phyloP scores from a whole-genome alignment of 495 filamentous ascomycete species.

The Aspergillus steynii region DNA sequence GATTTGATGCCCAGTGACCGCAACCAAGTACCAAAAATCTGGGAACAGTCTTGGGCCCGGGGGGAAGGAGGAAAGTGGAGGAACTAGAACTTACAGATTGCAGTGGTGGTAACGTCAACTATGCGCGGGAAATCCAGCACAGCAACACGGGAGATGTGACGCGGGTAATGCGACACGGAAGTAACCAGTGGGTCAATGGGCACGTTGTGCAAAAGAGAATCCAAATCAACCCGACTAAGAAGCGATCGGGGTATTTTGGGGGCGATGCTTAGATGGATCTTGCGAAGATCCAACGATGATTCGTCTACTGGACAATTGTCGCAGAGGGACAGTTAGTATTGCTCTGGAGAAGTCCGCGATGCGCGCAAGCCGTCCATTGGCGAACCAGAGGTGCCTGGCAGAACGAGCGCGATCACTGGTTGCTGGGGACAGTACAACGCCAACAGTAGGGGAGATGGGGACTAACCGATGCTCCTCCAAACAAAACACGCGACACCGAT shows the following conservation, averaged over 20 bases:
- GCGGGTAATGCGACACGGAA: constrained; percentile 32
- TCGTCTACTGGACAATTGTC: constrained; percentile 20
- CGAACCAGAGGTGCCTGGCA: constrained; percentile 45
- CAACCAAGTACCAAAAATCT: constrained; percentile 15
- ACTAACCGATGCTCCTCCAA: constrained; percentile 13
- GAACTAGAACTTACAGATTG: constrained; percentile 22
- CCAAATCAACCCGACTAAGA: constrained; percentile 12
- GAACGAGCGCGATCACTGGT: constrained; percentile 27
- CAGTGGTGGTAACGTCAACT: constrained; percentile 31
- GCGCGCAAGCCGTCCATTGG: constrained; percentile 41
- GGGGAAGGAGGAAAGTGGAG: constrained; percentile 6
- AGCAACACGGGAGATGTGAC: constrained; percentile 30
- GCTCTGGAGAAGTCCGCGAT: constrained; percentile 33
- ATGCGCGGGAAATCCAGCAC: constrained; percentile 20
- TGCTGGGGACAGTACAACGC: constrained; percentile 19
- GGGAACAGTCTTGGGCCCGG: constrained; percentile 20
- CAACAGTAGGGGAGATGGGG: constrained; percentile 14
- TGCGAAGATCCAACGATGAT: constrained; percentile 16
- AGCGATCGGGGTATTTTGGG: constrained; percentile 27
- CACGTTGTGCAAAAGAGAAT: constrained; percentile 35
- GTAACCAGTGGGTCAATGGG: constrained; percentile 40
- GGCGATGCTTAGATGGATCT: constrained; percentile 24
- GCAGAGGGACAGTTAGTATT: constrained; percentile 15
- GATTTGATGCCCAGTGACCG: constrained; percentile 25
- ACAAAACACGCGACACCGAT: constrained; percentile 6